These are phyloP conservation scores for Pseudopyricularia cyperi DNA, from an alignment of 2,329 filamentous ascomycete species.

Conservation along the genomic window DNA sequence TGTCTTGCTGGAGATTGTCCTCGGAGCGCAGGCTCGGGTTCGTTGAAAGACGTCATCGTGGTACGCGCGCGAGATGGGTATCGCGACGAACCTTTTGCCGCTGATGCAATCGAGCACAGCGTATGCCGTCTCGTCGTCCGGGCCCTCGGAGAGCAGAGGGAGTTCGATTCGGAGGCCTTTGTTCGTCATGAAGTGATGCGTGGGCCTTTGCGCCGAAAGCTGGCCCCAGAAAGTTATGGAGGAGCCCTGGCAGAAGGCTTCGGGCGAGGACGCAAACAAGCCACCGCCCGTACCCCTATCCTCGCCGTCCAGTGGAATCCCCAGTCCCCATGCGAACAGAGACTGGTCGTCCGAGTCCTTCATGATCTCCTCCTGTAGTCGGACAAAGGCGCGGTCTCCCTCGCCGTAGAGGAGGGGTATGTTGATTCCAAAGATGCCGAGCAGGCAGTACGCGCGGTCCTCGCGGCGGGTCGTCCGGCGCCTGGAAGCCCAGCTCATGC, in stretches of 20 bases:
- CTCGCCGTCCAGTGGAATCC: neutral
- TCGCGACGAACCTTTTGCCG: constrained; percentile 1
- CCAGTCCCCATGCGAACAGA: constrained; percentile 14
- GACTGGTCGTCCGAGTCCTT: constrained; percentile 13
- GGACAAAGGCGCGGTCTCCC: constrained; percentile 10
- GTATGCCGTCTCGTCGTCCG: constrained; percentile 3
- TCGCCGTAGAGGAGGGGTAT: constrained; percentile 18
- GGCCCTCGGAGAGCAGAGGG: neutral
- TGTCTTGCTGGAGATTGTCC: neutral
- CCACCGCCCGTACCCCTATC: neutral
- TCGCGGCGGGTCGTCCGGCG: constrained; percentile 11
- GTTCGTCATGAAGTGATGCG: constrained; percentile 4
- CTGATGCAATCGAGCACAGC: constrained; percentile 3
- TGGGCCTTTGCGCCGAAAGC: neutral
- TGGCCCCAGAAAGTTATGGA: constrained; percentile 4
- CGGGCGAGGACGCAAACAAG: constrained; percentile 7
- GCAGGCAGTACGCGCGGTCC: constrained; percentile 14
- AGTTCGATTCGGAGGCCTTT: constrained; percentile 4
- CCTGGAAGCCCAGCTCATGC: constrained; percentile 14
- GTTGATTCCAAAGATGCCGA: constrained; percentile 15
- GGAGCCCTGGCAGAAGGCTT: constrained; percentile 1
- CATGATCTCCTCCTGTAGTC: constrained; percentile 16
- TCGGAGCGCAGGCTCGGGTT: constrained; percentile 1
- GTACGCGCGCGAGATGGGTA: constrained; percentile 2
- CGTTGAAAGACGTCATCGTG: constrained; percentile 5